Evolutionary conservation across 371 early-diverging fungal genomes (phyloP).

Genomic region (Mortierella sp.): DNA sequence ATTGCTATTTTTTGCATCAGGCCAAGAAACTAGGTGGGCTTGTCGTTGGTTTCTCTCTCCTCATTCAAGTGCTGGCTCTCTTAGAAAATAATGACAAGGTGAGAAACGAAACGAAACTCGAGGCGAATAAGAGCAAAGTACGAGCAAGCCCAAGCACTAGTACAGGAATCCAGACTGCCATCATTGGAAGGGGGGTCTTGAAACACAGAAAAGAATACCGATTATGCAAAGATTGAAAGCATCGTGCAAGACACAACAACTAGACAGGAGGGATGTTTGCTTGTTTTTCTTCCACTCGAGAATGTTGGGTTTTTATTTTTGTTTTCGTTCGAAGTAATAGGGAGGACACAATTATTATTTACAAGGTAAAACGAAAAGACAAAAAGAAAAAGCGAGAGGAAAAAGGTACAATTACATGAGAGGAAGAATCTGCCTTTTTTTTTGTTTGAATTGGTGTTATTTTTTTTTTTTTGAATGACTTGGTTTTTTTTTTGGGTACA

Average conservation of each 20-base stretch:
- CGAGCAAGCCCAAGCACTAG: too few species aligned
- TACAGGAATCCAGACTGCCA: too few species aligned
- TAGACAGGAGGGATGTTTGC: slow-evolving; percentile 17
- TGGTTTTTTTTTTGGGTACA: slow-evolving; percentile 19
- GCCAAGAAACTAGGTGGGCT: too few species aligned
- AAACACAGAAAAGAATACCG: slow-evolving; percentile 32
- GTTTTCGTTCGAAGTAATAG: slow-evolving; percentile 40
- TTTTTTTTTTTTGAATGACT: slow-evolving; percentile 12
- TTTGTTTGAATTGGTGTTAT: background rate
- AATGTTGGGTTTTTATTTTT: slow-evolving; percentile 9
- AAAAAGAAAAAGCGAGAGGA: slow-evolving; percentile 12
- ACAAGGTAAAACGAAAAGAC: slow-evolving; percentile 39
- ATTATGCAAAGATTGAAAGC: background rate
- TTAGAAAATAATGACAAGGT: too few species aligned
- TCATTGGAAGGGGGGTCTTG: too few species aligned
- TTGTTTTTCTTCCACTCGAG: background rate
- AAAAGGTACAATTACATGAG: slow-evolving; percentile 30
- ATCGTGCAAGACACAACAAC: slow-evolving; percentile 48
- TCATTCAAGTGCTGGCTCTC: too few species aligned
- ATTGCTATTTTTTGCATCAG: too few species aligned
- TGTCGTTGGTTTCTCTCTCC: too few species aligned
- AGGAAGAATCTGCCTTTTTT: slow-evolving; percentile 20
- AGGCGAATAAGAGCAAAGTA: too few species aligned
- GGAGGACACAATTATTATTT: slow-evolving; percentile 72
- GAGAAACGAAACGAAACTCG: too few species aligned